Conservation (phyloP, 2,329 filamentous ascomycete genomes). For the Cladosporium sp. region DNA sequence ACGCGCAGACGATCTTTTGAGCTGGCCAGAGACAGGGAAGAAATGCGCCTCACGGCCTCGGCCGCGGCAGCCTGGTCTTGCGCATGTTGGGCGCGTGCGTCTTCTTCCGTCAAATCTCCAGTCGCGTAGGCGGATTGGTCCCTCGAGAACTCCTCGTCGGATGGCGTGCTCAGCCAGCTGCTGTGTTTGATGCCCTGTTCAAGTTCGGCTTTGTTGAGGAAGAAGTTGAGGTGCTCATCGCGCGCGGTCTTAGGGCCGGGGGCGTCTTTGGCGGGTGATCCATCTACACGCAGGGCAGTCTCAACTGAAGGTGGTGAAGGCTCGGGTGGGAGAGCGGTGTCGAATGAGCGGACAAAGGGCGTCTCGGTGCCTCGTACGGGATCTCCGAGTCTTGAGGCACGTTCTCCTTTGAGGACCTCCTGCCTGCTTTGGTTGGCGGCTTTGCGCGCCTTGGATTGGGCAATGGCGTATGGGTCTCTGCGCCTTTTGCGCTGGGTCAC, state of each 20-base stretch:
- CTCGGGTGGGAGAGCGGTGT: slow-evolving; percentile 49
- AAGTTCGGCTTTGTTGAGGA: slow-evolving; percentile 65
- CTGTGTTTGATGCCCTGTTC: slow-evolving; percentile 63
- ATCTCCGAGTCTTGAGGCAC: slow-evolving; percentile 65
- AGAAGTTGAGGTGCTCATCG: slow-evolving; percentile 65
- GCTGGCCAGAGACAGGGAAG: slow-evolving; percentile 70
- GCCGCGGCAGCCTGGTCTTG: slow-evolving; percentile 55
- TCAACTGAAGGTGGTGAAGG: slow-evolving; percentile 21
- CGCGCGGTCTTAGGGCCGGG: slow-evolving; percentile 1
- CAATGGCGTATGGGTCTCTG: slow-evolving; percentile 76
- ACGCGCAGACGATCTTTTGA: slow-evolving; percentile 73
- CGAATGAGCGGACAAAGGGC: slow-evolving; percentile 78
- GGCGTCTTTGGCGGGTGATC: slow-evolving; percentile 11
- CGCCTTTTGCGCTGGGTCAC: slow-evolving; percentile 60
- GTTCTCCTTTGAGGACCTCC: slow-evolving; percentile 61
- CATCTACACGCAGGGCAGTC: slow-evolving; percentile 12
- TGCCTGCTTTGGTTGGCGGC: slow-evolving; percentile 76
- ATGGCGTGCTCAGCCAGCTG: slow-evolving; percentile 61
- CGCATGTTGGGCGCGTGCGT: slow-evolving; percentile 40
- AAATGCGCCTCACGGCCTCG: slow-evolving; percentile 75
- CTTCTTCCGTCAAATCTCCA: slow-evolving; percentile 26
- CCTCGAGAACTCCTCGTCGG: slow-evolving; percentile 23
- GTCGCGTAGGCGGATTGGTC: neutral
- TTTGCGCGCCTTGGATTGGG: slow-evolving; percentile 78
- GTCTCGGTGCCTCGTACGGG: slow-evolving; percentile 75